Percentiles rank a stretch among this genome's conserved stretches.
Evolutionary conservation across 805 yeast genomes (phyloP).

Genomic region (Saccharomycopsis sp.): DNA sequence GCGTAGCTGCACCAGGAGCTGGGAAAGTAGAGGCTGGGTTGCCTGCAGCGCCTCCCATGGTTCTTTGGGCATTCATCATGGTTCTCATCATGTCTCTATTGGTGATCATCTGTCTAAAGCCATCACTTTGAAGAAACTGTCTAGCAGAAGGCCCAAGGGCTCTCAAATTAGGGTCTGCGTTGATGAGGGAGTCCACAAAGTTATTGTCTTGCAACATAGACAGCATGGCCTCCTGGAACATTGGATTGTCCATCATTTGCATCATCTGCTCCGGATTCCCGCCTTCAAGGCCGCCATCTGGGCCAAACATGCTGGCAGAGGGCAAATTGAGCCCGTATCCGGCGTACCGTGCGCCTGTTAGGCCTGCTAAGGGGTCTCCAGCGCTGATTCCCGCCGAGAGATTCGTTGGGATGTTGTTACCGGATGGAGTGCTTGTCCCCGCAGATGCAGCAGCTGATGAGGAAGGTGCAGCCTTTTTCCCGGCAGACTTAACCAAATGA

Average conservation of each 20-base stretch:
- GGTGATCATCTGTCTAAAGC: constrained; percentile 68
- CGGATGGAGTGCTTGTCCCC: constrained; percentile 17
- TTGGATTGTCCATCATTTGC: constrained; percentile 73
- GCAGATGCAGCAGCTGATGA: constrained; percentile 24
- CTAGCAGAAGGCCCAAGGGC: constrained; percentile 87
- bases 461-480: constrained; percentile 30
- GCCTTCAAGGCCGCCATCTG: constrained; percentile 77
- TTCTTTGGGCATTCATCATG: constrained; percentile 68
- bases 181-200: constrained; percentile 75
- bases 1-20: constrained; percentile 22
- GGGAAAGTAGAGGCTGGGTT: constrained; percentile 23
- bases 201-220: constrained; percentile 81
- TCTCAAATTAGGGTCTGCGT: constrained; percentile 77
- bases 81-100: constrained; percentile 84
- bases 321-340: constrained; percentile 83
- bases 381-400: constrained; percentile 85
- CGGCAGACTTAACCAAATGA: constrained; percentile 83
- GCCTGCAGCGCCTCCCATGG: constrained; percentile 35
- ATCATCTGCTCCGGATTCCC: constrained; percentile 41
- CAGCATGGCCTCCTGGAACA: constrained; percentile 74
- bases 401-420: constrained; percentile 54
- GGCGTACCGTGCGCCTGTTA: constrained; percentile 94
- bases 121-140: constrained; percentile 76
- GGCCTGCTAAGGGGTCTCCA: constrained; percentile 83
- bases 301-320: constrained; percentile 80